These are phyloP conservation scores for Strobilomyces confusus DNA, from an alignment of 768 basidiomycete species.

Conservation along the genomic window DNA sequence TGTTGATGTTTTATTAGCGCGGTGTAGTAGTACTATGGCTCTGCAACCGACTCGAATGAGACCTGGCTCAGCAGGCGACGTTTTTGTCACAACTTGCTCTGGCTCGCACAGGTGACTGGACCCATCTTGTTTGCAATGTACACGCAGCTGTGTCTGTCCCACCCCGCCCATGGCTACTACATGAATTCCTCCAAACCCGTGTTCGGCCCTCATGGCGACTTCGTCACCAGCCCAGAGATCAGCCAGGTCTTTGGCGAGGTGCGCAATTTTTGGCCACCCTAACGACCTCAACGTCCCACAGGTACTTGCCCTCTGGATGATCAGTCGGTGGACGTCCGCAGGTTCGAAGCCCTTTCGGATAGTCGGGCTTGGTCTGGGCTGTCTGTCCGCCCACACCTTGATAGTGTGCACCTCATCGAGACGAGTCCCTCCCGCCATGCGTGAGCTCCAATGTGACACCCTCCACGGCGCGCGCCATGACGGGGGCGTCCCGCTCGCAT, in stretches of 20 bases:
- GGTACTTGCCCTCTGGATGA: constrained; percentile 85
- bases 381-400: constrained; percentile 32
- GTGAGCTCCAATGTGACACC: constrained; percentile 53
- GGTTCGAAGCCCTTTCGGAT: constrained; percentile 58
- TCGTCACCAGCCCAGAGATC: constrained; percentile 95
- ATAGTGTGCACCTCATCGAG: constrained; percentile 73
- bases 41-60: too few species aligned
- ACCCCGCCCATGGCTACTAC: constrained; percentile 93
- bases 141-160: constrained; percentile 87
- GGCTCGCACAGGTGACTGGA: constrained; percentile 64
- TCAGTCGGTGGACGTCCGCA: constrained; percentile 66
- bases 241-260: constrained; percentile 97
- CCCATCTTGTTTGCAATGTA: constrained; percentile 86
- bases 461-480: constrained; percentile 34
- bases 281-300: constrained; percentile 32
- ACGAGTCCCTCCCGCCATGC: constrained; percentile 69
- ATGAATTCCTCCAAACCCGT: constrained; percentile 69
- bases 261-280: constrained; percentile 19
- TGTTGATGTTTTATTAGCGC: too few species aligned
- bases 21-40: too few species aligned
- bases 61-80: too few species aligned
- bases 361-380: constrained; percentile 91
- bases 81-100: not conserved
- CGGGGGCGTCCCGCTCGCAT: constrained; percentile 44
- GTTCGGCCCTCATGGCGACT: constrained; percentile 87